These are phyloP conservation scores for Apophysomyces ossiformis DNA, from an alignment of 371 early-diverging fungal species.

Conservation along the genomic window DNA sequence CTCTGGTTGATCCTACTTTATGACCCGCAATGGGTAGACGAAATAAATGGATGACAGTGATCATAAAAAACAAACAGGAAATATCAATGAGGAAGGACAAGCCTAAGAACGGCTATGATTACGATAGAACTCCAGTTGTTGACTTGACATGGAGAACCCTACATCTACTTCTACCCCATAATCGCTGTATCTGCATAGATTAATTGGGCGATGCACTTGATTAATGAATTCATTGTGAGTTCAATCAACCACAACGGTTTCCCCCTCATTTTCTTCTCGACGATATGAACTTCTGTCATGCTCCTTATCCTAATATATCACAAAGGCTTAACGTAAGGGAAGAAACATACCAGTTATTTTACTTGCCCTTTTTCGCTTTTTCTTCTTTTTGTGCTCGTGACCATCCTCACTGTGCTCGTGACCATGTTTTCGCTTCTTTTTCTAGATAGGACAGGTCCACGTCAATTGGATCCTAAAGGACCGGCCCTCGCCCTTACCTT, in stretches of 20 bases:
- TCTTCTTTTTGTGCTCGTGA: slow-evolving; percentile 16
- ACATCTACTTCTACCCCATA: too few relatives aligned
- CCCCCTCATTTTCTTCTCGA: slow-evolving; percentile 6
- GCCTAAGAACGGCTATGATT: too few relatives aligned
- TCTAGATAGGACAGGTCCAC: slow-evolving; percentile 32
- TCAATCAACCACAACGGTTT: not conserved
- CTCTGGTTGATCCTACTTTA: too few relatives aligned
- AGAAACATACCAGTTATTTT: not conserved
- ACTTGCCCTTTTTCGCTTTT: slow-evolving; percentile 13
- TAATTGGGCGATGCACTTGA: too few relatives aligned
- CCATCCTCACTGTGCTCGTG: slow-evolving; percentile 35
- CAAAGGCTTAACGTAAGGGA: not conserved
- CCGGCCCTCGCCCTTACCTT: slow-evolving; percentile 45
- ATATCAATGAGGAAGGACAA: too few relatives aligned
- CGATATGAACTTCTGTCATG: not conserved
- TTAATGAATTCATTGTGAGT: not conserved
- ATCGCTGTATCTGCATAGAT: too few relatives aligned
- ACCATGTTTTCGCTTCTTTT: slow-evolving; percentile 69
- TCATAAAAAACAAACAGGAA: too few relatives aligned
- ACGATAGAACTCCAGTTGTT: too few relatives aligned
- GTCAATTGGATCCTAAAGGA: not conserved
- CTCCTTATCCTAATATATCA: not conserved
- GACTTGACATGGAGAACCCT: too few relatives aligned
- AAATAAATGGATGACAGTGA: too few relatives aligned
- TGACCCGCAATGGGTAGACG: too few relatives aligned